A percentile compares a stretch with the other conserved stretches of the same genome.
phyloP scores from a whole-genome alignment of 2,329 filamentous ascomycete genomes.

The Tricladium varicosporioides region DNA sequence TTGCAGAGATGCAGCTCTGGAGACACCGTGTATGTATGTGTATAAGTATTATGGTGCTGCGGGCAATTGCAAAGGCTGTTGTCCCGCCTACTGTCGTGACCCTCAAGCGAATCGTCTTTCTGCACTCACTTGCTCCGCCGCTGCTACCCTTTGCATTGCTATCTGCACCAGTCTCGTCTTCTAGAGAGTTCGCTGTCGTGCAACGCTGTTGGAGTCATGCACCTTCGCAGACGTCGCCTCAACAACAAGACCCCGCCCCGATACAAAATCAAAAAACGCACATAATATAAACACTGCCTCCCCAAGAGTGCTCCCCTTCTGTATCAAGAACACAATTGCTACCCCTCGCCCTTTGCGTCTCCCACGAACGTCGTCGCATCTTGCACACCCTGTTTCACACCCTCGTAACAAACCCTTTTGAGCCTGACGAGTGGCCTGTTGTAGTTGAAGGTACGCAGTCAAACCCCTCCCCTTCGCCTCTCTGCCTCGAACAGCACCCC shows the following conservation, averaged over 20 bases:
- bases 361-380: not conserved
- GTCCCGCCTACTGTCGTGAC: slow-evolving; percentile 7
- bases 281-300: slow-evolving; percentile 2
- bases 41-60: slow-evolving; percentile 9
- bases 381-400: not conserved
- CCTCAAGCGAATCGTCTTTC: slow-evolving; percentile 6
- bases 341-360: not conserved
- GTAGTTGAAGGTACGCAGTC: not conserved
- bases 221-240: not conserved
- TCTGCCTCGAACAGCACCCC: not conserved
- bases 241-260: slow-evolving; percentile 5
- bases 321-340: not conserved
- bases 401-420: not conserved
- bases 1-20: not conserved
- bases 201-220: slow-evolving; percentile 3
- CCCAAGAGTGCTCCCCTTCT: too few species aligned
- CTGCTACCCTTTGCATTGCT: not conserved
- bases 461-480: not conserved
- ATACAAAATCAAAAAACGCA: slow-evolving; percentile 4
- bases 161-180: not conserved
- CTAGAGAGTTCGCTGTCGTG: slow-evolving; percentile 1
- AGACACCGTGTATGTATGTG: slow-evolving; percentile 7
- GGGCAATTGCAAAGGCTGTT: slow-evolving; percentile 5
- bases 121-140: not conserved
- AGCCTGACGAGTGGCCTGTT: not conserved